A percentile compares a stretch with the other conserved stretches of the same genome.
These are phyloP conservation scores for Fusarium sp. DNA, from an alignment of 2,329 filamentous ascomycete genomes.

Conservation along the genomic window DNA sequence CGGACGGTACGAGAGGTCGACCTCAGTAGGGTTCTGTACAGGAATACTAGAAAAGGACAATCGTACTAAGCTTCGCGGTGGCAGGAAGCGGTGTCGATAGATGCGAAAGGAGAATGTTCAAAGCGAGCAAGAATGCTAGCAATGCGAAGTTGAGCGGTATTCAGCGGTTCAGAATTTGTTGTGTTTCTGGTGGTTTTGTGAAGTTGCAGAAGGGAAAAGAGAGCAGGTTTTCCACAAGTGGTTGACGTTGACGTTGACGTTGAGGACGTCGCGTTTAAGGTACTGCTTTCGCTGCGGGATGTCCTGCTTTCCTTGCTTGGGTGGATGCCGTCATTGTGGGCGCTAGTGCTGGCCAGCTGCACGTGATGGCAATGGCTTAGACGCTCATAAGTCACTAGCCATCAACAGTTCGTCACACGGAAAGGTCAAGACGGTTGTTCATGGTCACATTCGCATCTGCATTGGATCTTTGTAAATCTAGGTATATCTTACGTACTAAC, in stretches of 20 bases:
- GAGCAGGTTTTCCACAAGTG: conserved; percentile 20
- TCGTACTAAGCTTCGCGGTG: conserved; percentile 2
- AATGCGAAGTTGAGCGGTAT: background rate
- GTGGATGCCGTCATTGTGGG: conserved; percentile 43
- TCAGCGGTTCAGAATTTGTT: background rate
- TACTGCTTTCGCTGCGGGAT: conserved; percentile 25
- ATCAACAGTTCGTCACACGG: conserved; percentile 14
- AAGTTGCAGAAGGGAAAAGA: conserved; percentile 3
- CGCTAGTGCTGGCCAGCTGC: conserved; percentile 33
- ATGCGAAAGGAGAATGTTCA: background rate
- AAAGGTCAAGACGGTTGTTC: background rate
- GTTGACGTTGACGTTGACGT: conserved; percentile 39
- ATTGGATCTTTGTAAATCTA: background rate
- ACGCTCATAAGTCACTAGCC: conserved; percentile 17
- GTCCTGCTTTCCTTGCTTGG: conserved; percentile 36
- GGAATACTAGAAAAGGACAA: background rate
- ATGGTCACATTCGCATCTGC: conserved; percentile 14
- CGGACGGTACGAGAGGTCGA: background rate
- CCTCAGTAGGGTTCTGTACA: background rate
- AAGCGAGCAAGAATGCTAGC: background rate
- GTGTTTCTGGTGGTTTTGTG: background rate
- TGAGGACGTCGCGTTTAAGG: conserved; percentile 22
- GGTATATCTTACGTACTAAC: background rate
- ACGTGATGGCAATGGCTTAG: conserved; percentile 33
- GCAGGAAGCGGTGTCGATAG: conserved; percentile 14